These are phyloP conservation scores for Pseudogymnoascus sp. DNA, from an alignment of 2,329 filamentous ascomycete genomes.

Conservation along the genomic window DNA sequence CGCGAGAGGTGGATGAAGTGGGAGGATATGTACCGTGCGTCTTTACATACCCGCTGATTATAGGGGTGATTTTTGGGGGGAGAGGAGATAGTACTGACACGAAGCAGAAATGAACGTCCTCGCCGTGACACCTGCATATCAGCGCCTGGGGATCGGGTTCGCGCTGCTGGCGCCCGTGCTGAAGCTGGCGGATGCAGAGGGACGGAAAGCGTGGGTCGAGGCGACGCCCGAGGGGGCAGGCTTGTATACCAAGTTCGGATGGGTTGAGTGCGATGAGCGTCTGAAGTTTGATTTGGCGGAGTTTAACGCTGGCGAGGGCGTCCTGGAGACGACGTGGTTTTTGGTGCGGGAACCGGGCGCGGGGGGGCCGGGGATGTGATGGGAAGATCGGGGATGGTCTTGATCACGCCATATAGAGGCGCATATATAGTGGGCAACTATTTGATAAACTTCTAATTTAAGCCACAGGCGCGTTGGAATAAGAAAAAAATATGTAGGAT, in stretches of 20 bases:
- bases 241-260: constrained; percentile 35
- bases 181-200: constrained; percentile 30
- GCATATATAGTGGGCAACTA: neutral
- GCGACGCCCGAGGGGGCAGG: constrained; percentile 31
- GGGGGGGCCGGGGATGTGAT: neutral
- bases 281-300: constrained; percentile 1
- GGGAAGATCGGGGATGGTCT: constrained; percentile 4
- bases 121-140: constrained; percentile 30
- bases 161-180: constrained; percentile 31
- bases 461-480: neutral
- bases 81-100: neutral
- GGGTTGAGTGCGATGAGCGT: constrained; percentile 25
- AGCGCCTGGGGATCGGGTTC: constrained; percentile 31
- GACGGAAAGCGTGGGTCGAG: constrained; percentile 32
- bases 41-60: neutral
- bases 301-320: neutral
- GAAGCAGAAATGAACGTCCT: constrained; percentile 29
- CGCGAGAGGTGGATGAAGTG: neutral
- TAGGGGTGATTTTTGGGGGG: neutral
- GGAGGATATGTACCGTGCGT: neutral
- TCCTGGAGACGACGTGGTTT: neutral
- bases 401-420: constrained; percentile 1
- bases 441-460: constrained; percentile 4
- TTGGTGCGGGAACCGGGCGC: constrained; percentile 7
- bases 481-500: constrained; percentile 4